phyloP scores from a whole-genome alignment of 306 rosid genomes.

The Prunus mume region DNA sequence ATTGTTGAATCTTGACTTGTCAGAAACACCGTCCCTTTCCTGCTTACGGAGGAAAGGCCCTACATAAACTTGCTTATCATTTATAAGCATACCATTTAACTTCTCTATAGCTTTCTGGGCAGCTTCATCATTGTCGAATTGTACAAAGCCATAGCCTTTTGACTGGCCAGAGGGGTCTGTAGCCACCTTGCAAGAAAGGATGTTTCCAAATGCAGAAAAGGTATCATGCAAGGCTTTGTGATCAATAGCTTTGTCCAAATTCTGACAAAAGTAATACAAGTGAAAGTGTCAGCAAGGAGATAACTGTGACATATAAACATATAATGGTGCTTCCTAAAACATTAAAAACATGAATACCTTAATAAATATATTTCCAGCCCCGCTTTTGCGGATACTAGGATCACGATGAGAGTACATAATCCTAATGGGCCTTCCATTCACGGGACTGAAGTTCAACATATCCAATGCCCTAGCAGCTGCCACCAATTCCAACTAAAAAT shows the following conservation, averaged over 20 bases:
- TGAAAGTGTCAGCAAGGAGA: conserved; percentile 9
- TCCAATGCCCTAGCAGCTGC: conserved; percentile 97
- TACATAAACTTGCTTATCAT: conserved; percentile 94
- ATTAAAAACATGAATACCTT: conserved; percentile 46
- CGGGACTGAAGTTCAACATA: conserved; percentile 78
- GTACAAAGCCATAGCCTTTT: conserved; percentile 97
- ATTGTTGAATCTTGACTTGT: conserved; percentile 69
- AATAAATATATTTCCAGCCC: conserved; percentile 89
- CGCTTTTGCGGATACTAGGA: conserved; percentile 92
- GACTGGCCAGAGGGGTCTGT: conserved; percentile 84
- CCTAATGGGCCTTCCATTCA: conserved; percentile 74
- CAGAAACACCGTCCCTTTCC: conserved; percentile 65
- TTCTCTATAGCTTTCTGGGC: conserved; percentile 86
- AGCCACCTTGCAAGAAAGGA: conserved; percentile 97
- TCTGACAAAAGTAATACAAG: conserved; percentile 48
- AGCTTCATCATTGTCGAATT: conserved; percentile 86
- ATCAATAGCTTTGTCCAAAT: conserved; percentile 89
- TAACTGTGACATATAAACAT: background rate
- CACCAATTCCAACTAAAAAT: conserved; percentile 10
- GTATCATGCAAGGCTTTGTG: conserved; percentile 95
- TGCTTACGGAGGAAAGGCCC: conserved; percentile 99
- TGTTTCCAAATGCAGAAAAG: conserved; percentile 80
- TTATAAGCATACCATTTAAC: conserved; percentile 93
- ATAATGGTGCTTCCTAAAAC: background rate
- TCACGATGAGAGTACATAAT: conserved; percentile 96